Conservation (phyloP, 306 rosid genomes). For the Quercus mongolica region DNA sequence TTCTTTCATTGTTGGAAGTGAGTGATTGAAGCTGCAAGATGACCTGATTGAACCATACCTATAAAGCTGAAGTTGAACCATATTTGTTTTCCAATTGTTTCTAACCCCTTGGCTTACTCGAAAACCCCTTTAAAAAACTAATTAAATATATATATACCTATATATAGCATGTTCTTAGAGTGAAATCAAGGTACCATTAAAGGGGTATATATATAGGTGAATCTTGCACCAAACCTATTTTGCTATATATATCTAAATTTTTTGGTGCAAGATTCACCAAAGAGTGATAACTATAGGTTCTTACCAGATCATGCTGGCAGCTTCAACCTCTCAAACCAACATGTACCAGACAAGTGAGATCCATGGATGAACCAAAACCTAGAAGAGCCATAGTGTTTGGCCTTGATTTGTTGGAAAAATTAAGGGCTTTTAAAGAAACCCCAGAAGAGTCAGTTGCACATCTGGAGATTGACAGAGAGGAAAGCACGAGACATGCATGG, state of each 20-base stretch:
- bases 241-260: not conserved
- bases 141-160: not conserved
- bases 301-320: constrained; percentile 99
- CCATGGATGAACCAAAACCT: not conserved
- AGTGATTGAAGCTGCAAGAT: constrained; percentile 97
- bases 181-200: not conserved
- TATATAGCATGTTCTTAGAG: not conserved
- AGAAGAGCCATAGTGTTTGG: not conserved
- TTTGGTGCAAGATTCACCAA: not conserved
- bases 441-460: not conserved
- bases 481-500: constrained; percentile 31
- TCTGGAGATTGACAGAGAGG: constrained; percentile 13
- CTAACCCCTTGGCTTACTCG: not conserved
- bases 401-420: constrained; percentile 5
- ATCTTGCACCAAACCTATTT: too few relatives aligned
- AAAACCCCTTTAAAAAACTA: not conserved
- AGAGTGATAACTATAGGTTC: not conserved
- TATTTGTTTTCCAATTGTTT: not conserved
- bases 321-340: constrained; percentile 97
- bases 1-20: constrained; percentile 52
- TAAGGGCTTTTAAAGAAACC: constrained; percentile 3
- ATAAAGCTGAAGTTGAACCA: not conserved
- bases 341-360: constrained; percentile 22
- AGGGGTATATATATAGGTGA: too few relatives aligned
- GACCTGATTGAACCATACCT: constrained; percentile 61